Evolutionary conservation across 1,139 yeast genomes (phyloP), one percentile per base, ranked within the genome.

Genomic region (Magnusiomyces ingens): DNA sequence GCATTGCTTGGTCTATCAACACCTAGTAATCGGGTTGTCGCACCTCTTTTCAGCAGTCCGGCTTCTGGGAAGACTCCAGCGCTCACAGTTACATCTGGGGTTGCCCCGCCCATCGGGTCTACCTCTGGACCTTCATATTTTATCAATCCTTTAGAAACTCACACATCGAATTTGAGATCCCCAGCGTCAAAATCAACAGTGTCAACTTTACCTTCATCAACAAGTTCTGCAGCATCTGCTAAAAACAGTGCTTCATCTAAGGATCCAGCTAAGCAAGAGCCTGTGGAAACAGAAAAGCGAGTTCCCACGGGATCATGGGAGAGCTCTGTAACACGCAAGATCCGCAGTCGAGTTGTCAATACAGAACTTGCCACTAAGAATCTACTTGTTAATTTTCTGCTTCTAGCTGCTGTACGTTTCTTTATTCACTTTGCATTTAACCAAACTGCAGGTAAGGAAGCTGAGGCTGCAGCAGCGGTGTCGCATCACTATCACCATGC

Each of bases 261-360:
- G 32, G 32, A 26, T 26, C 8, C 32, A 26, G 8, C 40, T n/a
- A 36, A 36, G 5, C 10, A 4, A 13, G 17, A 36, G 17, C 40
- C 40, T 36, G 17, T 13, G n/a, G 40, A 12, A 36, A 12, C 40
- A 5, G 17, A 12, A 4, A 36, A 11, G 2, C 29, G 13, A 15
- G 42, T 45, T 5, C 48, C 48, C 12, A 45, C 48, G 10, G 48
- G 48, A 11, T 11, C 13, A 15, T 45, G 48, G 48, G 48, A 45
- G 15, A 45, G 48, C 41, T 37, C 48, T 5, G 41, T 36, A 36
- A 18, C 36, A 15, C 29, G 36, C 3, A 5, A 3, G 5, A 19
- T 45, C 22, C 41, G 48, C 4, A 11, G 32, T 13, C 15, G 41
- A 6, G 11, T 45, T 12, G 48, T 45, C 21, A 45, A 45, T 15